These are phyloP conservation scores for Combretum micranthum DNA, from an alignment of 345 rosid genomes.

Conservation along the genomic window DNA sequence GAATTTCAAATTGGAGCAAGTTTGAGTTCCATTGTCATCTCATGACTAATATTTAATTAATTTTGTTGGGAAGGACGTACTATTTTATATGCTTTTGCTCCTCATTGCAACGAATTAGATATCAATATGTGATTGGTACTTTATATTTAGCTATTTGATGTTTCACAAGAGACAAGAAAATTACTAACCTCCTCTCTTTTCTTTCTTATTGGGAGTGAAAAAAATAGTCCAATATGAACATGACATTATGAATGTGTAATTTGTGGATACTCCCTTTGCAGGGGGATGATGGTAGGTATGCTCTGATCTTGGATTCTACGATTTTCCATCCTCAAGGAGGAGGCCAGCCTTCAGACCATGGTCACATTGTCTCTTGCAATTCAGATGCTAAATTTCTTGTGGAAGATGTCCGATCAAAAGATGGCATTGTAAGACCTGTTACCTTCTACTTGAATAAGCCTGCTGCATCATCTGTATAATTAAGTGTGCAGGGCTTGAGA, in stretches of 20 bases:
- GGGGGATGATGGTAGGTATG: conserved; percentile 61
- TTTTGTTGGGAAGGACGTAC: no score
- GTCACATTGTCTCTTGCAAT: conserved; percentile 29
- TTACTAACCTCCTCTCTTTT: background rate
- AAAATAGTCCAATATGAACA: background rate
- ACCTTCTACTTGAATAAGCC: background rate
- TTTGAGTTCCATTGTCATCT: no score
- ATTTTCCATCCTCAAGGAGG: conserved; percentile 96
- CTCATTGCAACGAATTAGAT: no score
- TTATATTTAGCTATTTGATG: no score
- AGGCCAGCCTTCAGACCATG: conserved; percentile 82
- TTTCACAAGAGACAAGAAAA: no score
- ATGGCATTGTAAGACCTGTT: conserved; percentile 43
- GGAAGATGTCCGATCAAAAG: conserved; percentile 74
- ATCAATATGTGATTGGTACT: no score
- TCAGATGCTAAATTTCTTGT: conserved; percentile 41
- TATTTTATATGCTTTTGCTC: no score
- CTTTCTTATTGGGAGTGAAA: background rate
- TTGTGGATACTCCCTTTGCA: conserved; percentile 4
- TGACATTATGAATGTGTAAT: background rate
- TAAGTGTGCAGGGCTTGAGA: background rate
- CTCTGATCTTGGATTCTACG: conserved; percentile 62
- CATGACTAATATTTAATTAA: no score
- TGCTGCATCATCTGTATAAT: background rate
- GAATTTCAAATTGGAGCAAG: no score